Conservation (phyloP, 108 stramenopile species). For the Nitzschia sp. region DNA sequence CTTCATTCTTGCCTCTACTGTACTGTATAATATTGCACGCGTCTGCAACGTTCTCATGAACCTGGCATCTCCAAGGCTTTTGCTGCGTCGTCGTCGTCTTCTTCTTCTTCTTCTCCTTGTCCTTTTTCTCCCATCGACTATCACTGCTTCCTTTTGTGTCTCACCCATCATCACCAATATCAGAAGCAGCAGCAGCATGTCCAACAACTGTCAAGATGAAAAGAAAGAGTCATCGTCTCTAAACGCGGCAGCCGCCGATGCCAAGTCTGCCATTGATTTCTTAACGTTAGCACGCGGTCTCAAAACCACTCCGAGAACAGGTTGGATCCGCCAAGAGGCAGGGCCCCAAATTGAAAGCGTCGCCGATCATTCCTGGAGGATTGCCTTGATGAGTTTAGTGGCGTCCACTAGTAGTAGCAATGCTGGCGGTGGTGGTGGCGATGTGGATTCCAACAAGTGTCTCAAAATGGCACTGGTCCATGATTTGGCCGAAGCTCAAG, state of each 20-base stretch:
- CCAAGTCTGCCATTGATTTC: slow-evolving; percentile 55
- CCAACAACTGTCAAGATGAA: too few relatives aligned
- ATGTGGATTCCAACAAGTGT: slow-evolving; percentile 52
- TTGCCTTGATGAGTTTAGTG: slow-evolving; percentile 69
- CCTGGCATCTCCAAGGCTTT: too few relatives aligned
- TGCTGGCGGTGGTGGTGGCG: not conserved
- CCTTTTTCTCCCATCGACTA: too few relatives aligned
- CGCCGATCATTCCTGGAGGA: slow-evolving; percentile 81
- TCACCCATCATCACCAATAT: too few relatives aligned
- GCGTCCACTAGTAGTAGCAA: slow-evolving; percentile 18
- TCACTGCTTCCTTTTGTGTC: too few relatives aligned
- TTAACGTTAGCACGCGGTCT: slow-evolving; percentile 58
- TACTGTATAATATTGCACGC: too few relatives aligned
- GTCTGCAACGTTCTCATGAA: too few relatives aligned
- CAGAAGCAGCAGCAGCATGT: too few relatives aligned
- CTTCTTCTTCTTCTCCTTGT: too few relatives aligned
- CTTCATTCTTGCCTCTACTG: too few relatives aligned
- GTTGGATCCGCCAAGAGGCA: slow-evolving; percentile 64
- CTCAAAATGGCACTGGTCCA: slow-evolving; percentile 77
- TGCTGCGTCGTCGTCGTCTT: too few relatives aligned
- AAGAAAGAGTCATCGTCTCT: not conserved
- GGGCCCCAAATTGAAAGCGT: slow-evolving; percentile 62
- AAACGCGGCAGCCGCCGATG: not conserved
- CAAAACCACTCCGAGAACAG: slow-evolving; percentile 74
- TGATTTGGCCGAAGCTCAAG: slow-evolving; percentile 80